Evolutionary conservation across 345 rosid species (phyloP), one percentile per base, ranked within the genome.

Genomic region (Gossypium bickii): DNA sequence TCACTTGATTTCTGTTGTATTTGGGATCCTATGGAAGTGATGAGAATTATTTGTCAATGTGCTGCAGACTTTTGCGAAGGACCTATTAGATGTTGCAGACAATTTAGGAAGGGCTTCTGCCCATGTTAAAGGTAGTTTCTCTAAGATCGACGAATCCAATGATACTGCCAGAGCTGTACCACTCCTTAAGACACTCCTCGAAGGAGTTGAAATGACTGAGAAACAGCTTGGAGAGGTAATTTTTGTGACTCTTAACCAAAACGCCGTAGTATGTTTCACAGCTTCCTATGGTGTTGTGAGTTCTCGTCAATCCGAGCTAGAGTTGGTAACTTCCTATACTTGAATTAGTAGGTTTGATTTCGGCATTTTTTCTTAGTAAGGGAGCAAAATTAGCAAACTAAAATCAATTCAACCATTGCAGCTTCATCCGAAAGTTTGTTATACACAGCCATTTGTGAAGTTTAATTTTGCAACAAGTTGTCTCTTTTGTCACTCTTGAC

Each of bases 121-220:
- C 9, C 94, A 91, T 85, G 96, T 87, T 73, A 93, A 93, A 80
- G 90, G 77, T 41, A 87, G 94, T 70, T 95, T 88, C 68, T 70
- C 90, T 4, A 92, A 93, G 83, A 72, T 93, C 2, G 93, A 91
- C 56, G 62, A 85, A 22, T 89, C 97, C 57, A 77, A 80, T 48
- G 96, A 90, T 76, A 56, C 88, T 9, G 70, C 77, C 16, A 90
- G 92, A 64, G 97, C 94, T 63, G 85, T 79, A 58, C 88, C 89
- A 43, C 86, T 93, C 34, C 81, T 95, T 44, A 87, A 87, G 79
- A 91, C 88, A 8, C 97, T 95, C 76, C 80, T 93, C 49, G 97
- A 90, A 81, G 98, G 99, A 57, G 99, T 95, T 80, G 97, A 91
- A 76, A 95, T 93, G 99, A 95, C 99, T 12, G 99, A 93, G 83